Evolutionary conservation across 176 grass and related monocot genomes (phyloP), one percentile per base, ranked within the genome.

Genomic region (Dactylis glomerata): DNA sequence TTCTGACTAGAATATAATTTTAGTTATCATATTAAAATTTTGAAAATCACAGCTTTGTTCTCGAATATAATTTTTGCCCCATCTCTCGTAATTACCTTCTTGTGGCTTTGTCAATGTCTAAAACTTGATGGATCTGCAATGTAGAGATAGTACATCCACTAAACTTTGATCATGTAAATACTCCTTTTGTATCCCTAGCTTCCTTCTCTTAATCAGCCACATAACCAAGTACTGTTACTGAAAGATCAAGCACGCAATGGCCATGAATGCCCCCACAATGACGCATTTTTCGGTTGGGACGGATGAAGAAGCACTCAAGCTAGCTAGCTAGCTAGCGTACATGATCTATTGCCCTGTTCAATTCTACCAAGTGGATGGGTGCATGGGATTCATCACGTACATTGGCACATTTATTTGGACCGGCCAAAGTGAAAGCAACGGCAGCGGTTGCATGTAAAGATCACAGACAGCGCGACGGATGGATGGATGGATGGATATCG

Each of bases 401-500:
- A 72, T 24, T 1, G 14, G 20, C 2, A 49, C 26, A 73, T 50
- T 75, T 5, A 75, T 75, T 51, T 22, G 0, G 27, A 38, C n/a
- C 46, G 20, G 10, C 6, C 6, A 16, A 68, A 51, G 2, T 7
- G 72, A 75, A 75, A 51, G 72, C 72, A 75, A 75, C 27, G 45
- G 72, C 15, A 33, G 72, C 72, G 72, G 72, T 75, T 33, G 45
- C 16, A 75, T 9, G 72, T 75, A 75, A 20, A 75, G 72, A 19
- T 75, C 72, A 75, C 26, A 47, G 72, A 51, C 45, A 75, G 27
- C 15, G 14, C 4, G 71, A 50, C 16, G 14, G 68, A 70, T 67
- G 17, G 17, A 19, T 22, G n/a, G n/a, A n/a, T n/a, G n/a, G n/a
- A n/a, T n/a, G n/a, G n/a, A n/a, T n/a, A n/a, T n/a, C n/a, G n/a